Evolutionary conservation across 225 moss, liverwort and hornwort species (phyloP).

Genomic region (Bryoerythrophyllum caledonicum): DNA sequence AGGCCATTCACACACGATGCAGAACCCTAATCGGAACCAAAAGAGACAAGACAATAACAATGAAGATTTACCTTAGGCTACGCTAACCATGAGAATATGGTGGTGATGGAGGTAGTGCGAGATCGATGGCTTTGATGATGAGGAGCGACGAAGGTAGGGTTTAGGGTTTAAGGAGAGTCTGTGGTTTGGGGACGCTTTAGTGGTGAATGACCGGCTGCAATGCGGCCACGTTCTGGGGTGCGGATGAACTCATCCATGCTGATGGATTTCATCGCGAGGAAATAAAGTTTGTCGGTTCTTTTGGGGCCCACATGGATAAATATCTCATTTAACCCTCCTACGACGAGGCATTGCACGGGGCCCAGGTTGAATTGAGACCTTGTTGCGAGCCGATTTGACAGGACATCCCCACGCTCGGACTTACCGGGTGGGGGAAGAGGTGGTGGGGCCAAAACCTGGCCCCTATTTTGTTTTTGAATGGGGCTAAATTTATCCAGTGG

Average conservation of each 20-base stretch:
- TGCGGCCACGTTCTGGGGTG: background rate
- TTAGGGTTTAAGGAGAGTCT: background rate
- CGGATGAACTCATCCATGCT: no score
- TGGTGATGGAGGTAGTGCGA: background rate
- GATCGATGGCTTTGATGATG: background rate
- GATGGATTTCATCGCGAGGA: background rate
- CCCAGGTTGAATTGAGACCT: no score
- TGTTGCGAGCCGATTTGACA: no score
- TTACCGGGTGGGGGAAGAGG: no score
- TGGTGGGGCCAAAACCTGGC: no score
- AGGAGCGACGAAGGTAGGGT: background rate
- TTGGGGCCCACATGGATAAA: background rate
- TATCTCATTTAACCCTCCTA: no score
- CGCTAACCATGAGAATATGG: background rate
- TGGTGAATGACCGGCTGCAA: background rate
- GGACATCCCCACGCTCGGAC: no score
- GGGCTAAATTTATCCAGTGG: no score
- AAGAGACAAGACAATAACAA: background rate
- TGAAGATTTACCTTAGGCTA: background rate
- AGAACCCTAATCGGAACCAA: background rate
- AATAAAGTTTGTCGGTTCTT: background rate
- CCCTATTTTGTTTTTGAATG: no score
- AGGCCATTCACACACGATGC: background rate
- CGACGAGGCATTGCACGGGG: no score
- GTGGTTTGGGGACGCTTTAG: background rate